Percentiles rank a stretch among this genome's conserved stretches.
Evolutionary conservation across 2,329 filamentous ascomycete genomes (phyloP).

Genomic region (Volutella citrinella): DNA sequence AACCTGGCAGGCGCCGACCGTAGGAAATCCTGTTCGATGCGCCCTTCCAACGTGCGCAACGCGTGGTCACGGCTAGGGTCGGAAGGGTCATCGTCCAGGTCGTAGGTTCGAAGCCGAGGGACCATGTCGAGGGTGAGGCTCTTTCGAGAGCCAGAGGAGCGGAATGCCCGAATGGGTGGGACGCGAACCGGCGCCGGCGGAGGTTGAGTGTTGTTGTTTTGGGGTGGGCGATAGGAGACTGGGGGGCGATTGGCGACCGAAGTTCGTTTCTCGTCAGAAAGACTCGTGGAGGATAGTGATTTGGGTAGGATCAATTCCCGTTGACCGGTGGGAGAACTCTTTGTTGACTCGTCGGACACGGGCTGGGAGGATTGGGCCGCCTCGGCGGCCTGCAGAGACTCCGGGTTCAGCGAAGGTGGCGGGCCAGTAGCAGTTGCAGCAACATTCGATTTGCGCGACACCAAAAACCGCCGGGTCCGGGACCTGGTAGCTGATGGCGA

Average conservation of each 20-base stretch:
- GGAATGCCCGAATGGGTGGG: slow-evolving; percentile 54
- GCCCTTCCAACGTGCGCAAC: slow-evolving; percentile 49
- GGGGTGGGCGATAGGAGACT: slow-evolving; percentile 47
- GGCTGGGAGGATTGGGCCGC: slow-evolving; percentile 17
- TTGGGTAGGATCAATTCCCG: slow-evolving; percentile 48
- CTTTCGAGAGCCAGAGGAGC: slow-evolving; percentile 55
- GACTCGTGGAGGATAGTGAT: slow-evolving; percentile 33
- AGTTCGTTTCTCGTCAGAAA: slow-evolving; percentile 47
- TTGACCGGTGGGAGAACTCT: slow-evolving; percentile 35
- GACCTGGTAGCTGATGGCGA: slow-evolving; percentile 26
- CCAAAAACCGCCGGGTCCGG: slow-evolving; percentile 36
- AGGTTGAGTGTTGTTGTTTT: slow-evolving; percentile 30
- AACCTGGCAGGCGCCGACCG: slow-evolving; percentile 42
- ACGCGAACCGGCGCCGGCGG: slow-evolving; percentile 37
- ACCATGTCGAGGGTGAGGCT: slow-evolving; percentile 54
- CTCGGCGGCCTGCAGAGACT: slow-evolving; percentile 29
- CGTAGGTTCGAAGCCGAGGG: slow-evolving; percentile 40
- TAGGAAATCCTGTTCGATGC: slow-evolving; percentile 22
- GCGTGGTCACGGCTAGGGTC: slow-evolving; percentile 49
- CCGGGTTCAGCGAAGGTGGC: slow-evolving; percentile 29
- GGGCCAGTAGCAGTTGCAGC: slow-evolving; percentile 29
- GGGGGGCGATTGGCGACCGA: slow-evolving; percentile 42
- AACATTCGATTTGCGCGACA: slow-evolving; percentile 36
- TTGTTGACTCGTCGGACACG: slow-evolving; percentile 18
- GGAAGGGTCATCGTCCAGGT: slow-evolving; percentile 40